These are phyloP conservation scores for Microdochium nivale DNA, from an alignment of 2,329 filamentous ascomycete species.

Conservation along the genomic window DNA sequence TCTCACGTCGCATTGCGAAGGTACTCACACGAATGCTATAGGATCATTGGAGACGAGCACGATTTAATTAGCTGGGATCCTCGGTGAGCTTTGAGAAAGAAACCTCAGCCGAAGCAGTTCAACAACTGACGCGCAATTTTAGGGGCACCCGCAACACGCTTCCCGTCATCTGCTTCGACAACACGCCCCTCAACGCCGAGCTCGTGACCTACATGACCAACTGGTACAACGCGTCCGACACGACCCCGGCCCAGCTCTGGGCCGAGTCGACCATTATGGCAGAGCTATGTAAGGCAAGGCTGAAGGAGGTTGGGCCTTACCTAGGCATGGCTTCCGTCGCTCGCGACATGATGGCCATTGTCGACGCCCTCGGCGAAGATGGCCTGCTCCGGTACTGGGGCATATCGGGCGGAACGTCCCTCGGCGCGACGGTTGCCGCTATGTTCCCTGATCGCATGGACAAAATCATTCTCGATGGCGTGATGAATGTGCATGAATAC, in stretches of 20 bases:
- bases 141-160: constrained; percentile 8
- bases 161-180: constrained; percentile 8
- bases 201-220: constrained; percentile 1
- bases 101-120: neutral
- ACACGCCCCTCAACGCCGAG: constrained; percentile 4
- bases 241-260: constrained; percentile 3
- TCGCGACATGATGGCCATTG: constrained; percentile 33
- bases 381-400: constrained; percentile 31
- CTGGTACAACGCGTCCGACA: constrained; percentile 6
- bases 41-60: constrained; percentile 8
- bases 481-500: constrained; percentile 21
- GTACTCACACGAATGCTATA: constrained; percentile 1
- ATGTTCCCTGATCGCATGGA: constrained; percentile 29
- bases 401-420: constrained; percentile 28
- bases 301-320: constrained; percentile 20
- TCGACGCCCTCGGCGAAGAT: constrained; percentile 32
- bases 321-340: constrained; percentile 34
- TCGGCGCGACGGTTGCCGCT: constrained; percentile 26
- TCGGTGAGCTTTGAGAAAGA: neutral
- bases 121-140: neutral
- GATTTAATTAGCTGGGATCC: constrained; percentile 9
- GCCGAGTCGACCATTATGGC: constrained; percentile 1
- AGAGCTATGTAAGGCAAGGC: neutral
- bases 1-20: no score
- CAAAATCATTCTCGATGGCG: constrained; percentile 21